phyloP scores from a whole-genome alignment of 352 stramenopile genomes.

The Globisporangium perplexum region DNA sequence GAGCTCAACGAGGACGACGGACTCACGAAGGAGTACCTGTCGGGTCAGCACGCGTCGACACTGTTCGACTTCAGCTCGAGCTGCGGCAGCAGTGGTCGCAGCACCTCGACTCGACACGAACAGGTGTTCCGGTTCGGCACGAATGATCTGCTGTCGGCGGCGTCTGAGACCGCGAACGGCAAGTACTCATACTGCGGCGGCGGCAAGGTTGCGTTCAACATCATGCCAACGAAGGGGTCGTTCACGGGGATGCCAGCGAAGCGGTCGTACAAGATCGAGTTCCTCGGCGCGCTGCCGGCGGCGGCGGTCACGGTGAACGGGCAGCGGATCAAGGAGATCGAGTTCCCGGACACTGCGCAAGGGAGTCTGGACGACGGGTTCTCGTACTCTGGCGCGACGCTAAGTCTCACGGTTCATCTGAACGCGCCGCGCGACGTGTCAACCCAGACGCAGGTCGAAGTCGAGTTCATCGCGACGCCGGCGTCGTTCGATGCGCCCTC shows the following conservation, averaged over 20 bases:
- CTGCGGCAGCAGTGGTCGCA: background rate
- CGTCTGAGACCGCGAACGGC: background rate
- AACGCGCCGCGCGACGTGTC: conserved; percentile 5
- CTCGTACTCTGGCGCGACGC: conserved; percentile 16
- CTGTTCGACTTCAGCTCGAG: conserved; percentile 14
- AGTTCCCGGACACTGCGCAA: conserved; percentile 6
- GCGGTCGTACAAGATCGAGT: conserved; percentile 20
- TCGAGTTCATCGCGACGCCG: conserved; percentile 14
- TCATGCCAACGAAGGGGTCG: conserved; percentile 18
- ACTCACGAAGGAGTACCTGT: conserved; percentile 20
- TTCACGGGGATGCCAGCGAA: conserved; percentile 9
- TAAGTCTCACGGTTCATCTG: conserved; percentile 19
- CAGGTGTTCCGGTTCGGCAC: conserved; percentile 11
- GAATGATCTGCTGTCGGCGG: conserved; percentile 1
- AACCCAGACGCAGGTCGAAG: background rate
- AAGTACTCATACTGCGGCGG: conserved; percentile 9
- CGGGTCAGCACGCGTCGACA: conserved; percentile 7
- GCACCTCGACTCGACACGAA: background rate
- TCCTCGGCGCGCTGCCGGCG: conserved; percentile 14
- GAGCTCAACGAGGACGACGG: conserved; percentile 32
- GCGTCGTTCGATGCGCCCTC: conserved; percentile 4
- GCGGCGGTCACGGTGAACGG: conserved; percentile 17
- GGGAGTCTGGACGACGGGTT: conserved; percentile 8
- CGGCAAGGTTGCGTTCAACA: conserved; percentile 11
- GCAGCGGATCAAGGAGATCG: conserved; percentile 9